These are phyloP conservation scores for sunflower (Helianthus annuus) DNA, from an alignment of 129 eudicot genomes.

Conservation along the genomic window HanXRQr2.0-SUNRISE NC_035446.2:130212839-130213338, in stretches of 20 bases:
- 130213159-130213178: slow-evolving; percentile 36
- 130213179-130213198: slow-evolving; percentile 33
- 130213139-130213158: slow-evolving; percentile 21
- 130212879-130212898: no score
- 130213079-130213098: neutral
- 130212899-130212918: no score
- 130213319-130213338: slow-evolving; percentile 72
- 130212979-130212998: neutral
- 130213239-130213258: slow-evolving; percentile 59
- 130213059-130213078: neutral
- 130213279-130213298: slow-evolving; percentile 65
- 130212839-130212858: no score
- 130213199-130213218: slow-evolving; percentile 35
- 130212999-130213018: neutral
- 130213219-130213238: slow-evolving; percentile 74
- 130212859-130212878: no score
- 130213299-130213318: slow-evolving; percentile 51
- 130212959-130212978: slow-evolving; percentile 19
- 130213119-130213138: slow-evolving; percentile 11
- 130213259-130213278: slow-evolving; percentile 58
- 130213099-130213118: slow-evolving; percentile 11
- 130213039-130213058: neutral
- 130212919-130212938: no score
- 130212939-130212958: neutral
- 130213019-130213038: neutral